Conservation (phyloP, 768 basidiomycete species). For the Fibroporia radiculosa region DNA sequence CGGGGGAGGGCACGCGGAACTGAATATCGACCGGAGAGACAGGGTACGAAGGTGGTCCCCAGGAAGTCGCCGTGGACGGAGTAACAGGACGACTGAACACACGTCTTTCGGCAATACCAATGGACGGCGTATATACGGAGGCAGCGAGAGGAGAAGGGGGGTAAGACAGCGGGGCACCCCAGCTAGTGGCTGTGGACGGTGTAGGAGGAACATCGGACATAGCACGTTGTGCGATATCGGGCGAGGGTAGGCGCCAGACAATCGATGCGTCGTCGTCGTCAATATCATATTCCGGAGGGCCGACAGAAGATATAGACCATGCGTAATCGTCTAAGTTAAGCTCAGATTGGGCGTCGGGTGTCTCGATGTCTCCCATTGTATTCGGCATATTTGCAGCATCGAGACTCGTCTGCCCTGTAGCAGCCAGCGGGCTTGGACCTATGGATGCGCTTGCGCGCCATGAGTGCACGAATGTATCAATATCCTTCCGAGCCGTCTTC, state of each 20-base stretch:
- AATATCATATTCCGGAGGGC: conserved; percentile 39
- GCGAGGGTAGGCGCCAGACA: conserved; percentile 39
- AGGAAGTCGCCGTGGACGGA: conserved; percentile 42
- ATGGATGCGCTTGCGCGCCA: conserved; percentile 58
- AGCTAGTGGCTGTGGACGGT: conserved; percentile 39
- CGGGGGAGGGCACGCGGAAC: conserved; percentile 26
- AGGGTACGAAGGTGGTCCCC: conserved; percentile 36
- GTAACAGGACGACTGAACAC: conserved; percentile 46
- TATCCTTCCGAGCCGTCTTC: conserved; percentile 34
- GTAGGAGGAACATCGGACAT: conserved; percentile 46
- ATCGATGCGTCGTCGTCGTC: conserved; percentile 28
- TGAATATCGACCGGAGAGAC: conserved; percentile 22
- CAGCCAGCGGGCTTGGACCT: conserved; percentile 37
- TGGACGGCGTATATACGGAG: conserved; percentile 22
- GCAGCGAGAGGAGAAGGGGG: conserved; percentile 24
- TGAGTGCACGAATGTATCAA: conserved; percentile 51
- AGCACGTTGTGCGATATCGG: conserved; percentile 51
- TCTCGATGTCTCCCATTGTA: conserved; percentile 25
- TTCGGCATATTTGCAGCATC: conserved; percentile 48
- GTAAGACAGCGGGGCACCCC: conserved; percentile 34
- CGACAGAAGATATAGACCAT: conserved; percentile 64
- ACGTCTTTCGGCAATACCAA: conserved; percentile 33
- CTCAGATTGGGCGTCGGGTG: conserved; percentile 13
- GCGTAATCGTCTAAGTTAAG: conserved; percentile 53
- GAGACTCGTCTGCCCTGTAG: conserved; percentile 41